Evolutionary conservation across 805 yeast species (phyloP).

Genomic region (Ogataea nonfermentans): DNA sequence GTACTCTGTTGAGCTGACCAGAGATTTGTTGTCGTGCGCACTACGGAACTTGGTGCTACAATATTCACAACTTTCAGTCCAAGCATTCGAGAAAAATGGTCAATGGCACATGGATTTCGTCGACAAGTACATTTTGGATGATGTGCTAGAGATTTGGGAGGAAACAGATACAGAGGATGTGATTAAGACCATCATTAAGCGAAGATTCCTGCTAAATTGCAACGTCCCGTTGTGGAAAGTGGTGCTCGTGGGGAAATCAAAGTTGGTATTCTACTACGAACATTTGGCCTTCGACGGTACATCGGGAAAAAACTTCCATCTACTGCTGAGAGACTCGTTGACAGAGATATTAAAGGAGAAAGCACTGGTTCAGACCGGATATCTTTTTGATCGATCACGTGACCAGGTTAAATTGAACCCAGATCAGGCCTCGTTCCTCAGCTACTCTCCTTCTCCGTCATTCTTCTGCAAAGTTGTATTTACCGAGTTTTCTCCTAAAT

Average conservation of each 20-base stretch:
- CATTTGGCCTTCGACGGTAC: conserved; percentile 37
- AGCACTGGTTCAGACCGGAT: not conserved
- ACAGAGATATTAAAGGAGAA: conserved; percentile 13
- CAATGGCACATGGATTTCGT: conserved; percentile 5
- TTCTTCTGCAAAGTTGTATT: not conserved
- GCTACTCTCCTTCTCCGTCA: conserved; percentile 8
- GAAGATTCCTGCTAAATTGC: conserved; percentile 4
- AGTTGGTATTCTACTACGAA: conserved; percentile 27
- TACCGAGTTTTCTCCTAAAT: conserved; percentile 1
- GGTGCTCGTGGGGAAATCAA: conserved; percentile 14
- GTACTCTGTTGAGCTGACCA: conserved; percentile 13
- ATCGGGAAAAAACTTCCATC: conserved; percentile 31
- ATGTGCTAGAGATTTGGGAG: conserved; percentile 19
- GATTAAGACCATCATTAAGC: conserved; percentile 4
- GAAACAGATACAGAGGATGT: conserved; percentile 8
- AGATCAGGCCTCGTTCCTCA: conserved; percentile 5
- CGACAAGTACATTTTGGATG: conserved; percentile 11
- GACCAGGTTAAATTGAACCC: conserved; percentile 1
- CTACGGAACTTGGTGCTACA: conserved; percentile 15
- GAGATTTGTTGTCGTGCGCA: conserved; percentile 9
- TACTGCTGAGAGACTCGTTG: conserved; percentile 22
- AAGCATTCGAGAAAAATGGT: conserved; percentile 2
- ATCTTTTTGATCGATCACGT: conserved; percentile 5
- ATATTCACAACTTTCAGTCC: conserved; percentile 22
- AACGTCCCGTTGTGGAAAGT: conserved; percentile 26